These are phyloP conservation scores for Coniochaeta pulveracea DNA, from an alignment of 2,329 filamentous ascomycete species.

Conservation along the genomic window DNA sequence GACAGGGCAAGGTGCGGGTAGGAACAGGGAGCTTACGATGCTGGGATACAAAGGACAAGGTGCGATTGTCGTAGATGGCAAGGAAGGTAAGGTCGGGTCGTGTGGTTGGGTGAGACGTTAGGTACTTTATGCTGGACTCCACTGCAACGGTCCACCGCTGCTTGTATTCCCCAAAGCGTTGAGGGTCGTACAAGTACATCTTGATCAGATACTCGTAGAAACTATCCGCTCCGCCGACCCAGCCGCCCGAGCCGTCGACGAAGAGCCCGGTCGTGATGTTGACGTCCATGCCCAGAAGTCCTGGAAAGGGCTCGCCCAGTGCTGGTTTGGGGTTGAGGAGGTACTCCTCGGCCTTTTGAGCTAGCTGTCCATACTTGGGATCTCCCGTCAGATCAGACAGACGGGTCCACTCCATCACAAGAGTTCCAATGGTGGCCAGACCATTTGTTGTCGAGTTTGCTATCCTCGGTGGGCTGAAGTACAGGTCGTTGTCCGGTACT, in stretches of 20 bases:
- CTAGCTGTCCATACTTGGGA: conserved; percentile 51
- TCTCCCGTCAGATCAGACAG: conserved; percentile 67
- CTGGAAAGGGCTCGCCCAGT: conserved; percentile 60
- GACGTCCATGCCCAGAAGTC: conserved; percentile 60
- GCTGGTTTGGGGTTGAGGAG: conserved; percentile 53
- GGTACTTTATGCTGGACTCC: conserved; percentile 61
- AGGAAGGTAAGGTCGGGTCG: conserved; percentile 65
- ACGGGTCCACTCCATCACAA: conserved; percentile 76
- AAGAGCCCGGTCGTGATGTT: conserved; percentile 56
- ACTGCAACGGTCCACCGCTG: conserved; percentile 67
- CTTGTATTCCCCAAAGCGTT: conserved; percentile 51
- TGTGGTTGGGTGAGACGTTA: conserved; percentile 55
- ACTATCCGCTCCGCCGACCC: conserved; percentile 66
- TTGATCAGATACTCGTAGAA: conserved; percentile 90
- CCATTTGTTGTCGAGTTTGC: conserved; percentile 50
- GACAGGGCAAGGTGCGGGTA: not conserved
- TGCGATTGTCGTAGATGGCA: conserved; percentile 39
- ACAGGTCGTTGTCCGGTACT: conserved; percentile 59
- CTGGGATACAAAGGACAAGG: conserved; percentile 31
- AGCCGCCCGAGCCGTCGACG: conserved; percentile 56
- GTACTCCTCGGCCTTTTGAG: conserved; percentile 57
- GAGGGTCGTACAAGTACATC: conserved; percentile 72
- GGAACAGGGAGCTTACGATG: conserved; percentile 30
- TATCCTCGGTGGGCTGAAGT: conserved; percentile 40
- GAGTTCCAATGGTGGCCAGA: conserved; percentile 64